Evolutionary conservation across 225 moss, liverwort and hornwort species (phyloP).

Genomic region (Bryum argenteum): DNA sequence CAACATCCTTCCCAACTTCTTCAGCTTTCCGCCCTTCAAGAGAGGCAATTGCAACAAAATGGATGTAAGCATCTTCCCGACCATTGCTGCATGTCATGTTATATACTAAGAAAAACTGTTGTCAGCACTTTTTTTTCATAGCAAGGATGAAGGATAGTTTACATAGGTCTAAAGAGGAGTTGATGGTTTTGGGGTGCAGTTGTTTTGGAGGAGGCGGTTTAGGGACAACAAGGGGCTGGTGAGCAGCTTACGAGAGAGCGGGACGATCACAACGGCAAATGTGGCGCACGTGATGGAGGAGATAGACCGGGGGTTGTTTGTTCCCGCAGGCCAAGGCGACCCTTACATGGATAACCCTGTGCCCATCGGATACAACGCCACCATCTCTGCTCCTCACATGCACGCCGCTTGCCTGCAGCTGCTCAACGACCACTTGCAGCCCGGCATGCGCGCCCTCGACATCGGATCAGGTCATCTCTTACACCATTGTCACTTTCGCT

Average conservation of each 20-base stretch:
- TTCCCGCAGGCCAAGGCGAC: constrained; percentile 42
- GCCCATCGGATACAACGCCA: constrained; percentile 64
- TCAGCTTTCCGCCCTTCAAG: constrained; percentile 37
- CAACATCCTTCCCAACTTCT: constrained; percentile 20
- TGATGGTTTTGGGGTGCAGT: constrained; percentile 30
- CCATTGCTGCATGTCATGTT: neutral
- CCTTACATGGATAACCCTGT: constrained; percentile 57
- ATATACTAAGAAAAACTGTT: neutral
- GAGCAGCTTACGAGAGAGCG: constrained; percentile 43
- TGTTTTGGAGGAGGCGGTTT: constrained; percentile 47
- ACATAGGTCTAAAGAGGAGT: no score
- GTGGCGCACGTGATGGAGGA: constrained; percentile 58
- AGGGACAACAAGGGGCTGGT: constrained; percentile 53
- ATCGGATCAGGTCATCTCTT: constrained; percentile 56
- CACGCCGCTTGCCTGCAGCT: constrained; percentile 75
- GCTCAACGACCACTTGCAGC: constrained; percentile 66
- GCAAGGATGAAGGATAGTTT: no score
- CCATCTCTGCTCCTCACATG: constrained; percentile 90
- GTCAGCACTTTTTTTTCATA: neutral
- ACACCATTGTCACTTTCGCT: constrained; percentile 5
- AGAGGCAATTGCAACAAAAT: constrained; percentile 32
- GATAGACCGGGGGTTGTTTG: constrained; percentile 59
- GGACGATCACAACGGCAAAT: constrained; percentile 34
- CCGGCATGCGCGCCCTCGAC: constrained; percentile 77
- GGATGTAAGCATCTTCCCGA: constrained; percentile 40